phyloP scores from a whole-genome alignment of 306 rosid genomes.

The Oemleria cerasiformis region DNA sequence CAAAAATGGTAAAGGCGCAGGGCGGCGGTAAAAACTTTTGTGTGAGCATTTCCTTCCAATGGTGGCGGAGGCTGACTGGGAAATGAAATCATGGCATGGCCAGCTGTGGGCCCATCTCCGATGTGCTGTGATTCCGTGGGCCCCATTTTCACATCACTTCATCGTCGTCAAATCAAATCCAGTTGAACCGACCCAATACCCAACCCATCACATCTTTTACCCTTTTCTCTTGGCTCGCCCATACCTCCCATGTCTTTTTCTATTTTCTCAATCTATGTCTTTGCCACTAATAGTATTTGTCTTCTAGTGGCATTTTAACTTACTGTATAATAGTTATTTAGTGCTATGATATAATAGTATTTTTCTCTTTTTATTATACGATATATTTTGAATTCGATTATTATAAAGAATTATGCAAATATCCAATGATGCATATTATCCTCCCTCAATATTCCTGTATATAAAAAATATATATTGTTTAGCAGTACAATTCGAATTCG shows the following conservation, averaged over 20 bases:
- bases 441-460: no score
- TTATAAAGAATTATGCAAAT: no score
- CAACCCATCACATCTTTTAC: constrained; percentile 9
- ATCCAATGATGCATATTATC: no score
- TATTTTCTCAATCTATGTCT: no score
- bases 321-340: no score
- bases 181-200: not conserved
- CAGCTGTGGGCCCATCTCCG: constrained; percentile 7
- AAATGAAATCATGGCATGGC: constrained; percentile 27
- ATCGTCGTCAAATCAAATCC: constrained; percentile 26
- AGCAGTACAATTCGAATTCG: no score
- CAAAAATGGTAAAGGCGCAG: not conserved
- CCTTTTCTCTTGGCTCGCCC: not conserved
- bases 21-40: not conserved
- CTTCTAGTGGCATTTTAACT: no score
- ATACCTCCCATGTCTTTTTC: not conserved
- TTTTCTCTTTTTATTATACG: no score
- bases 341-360: no score
- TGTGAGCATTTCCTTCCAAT: not conserved
- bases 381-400: no score
- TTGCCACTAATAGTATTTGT: no score
- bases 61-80: constrained; percentile 29
- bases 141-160: constrained; percentile 7
- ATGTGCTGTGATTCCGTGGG: constrained; percentile 26
- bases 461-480: no score